phyloP scores from a whole-genome alignment of 768 basidiomycete genomes.

The Artomyces pyxidatus region DNA sequence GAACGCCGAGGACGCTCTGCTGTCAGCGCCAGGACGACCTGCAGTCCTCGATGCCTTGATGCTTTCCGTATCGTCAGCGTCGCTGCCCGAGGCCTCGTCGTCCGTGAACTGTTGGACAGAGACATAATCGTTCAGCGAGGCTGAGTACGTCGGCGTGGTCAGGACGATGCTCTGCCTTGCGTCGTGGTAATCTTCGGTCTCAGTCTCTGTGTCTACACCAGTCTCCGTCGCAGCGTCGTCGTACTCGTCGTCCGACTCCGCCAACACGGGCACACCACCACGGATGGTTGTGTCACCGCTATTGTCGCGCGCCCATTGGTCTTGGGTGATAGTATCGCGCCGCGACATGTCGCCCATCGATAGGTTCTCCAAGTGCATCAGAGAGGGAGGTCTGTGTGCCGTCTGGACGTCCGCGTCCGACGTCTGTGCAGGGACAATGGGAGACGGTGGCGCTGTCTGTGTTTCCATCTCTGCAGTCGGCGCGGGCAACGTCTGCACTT shows the following conservation, averaged over 20 bases:
- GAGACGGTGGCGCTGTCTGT: slow-evolving; percentile 21
- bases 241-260: slow-evolving; percentile 28
- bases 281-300: slow-evolving; percentile 26
- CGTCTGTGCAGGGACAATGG: slow-evolving; percentile 8
- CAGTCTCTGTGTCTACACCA: slow-evolving; percentile 60
- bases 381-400: background rate
- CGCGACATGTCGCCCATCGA: background rate
- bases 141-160: slow-evolving; percentile 53
- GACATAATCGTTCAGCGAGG: slow-evolving; percentile 23
- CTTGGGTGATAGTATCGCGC: slow-evolving; percentile 10
- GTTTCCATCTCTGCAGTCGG: slow-evolving; percentile 26
- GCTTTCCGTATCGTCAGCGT: slow-evolving; percentile 57
- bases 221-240: slow-evolving; percentile 47
- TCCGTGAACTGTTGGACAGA: slow-evolving; percentile 34
- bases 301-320: slow-evolving; percentile 16
- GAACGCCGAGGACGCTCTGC: slow-evolving; percentile 1
- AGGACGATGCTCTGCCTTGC: slow-evolving; percentile 56
- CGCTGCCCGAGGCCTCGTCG: slow-evolving; percentile 50
- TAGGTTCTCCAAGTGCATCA: slow-evolving; percentile 9
- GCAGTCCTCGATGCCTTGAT: slow-evolving; percentile 55
- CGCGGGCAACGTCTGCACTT: slow-evolving; percentile 30
- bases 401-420: slow-evolving; percentile 18
- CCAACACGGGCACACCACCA: slow-evolving; percentile 5
- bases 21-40: slow-evolving; percentile 15
- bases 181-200: slow-evolving; percentile 61